phyloP scores from a whole-genome alignment of 768 basidiomycete genomes.

The Podaxis sp. region DNA sequence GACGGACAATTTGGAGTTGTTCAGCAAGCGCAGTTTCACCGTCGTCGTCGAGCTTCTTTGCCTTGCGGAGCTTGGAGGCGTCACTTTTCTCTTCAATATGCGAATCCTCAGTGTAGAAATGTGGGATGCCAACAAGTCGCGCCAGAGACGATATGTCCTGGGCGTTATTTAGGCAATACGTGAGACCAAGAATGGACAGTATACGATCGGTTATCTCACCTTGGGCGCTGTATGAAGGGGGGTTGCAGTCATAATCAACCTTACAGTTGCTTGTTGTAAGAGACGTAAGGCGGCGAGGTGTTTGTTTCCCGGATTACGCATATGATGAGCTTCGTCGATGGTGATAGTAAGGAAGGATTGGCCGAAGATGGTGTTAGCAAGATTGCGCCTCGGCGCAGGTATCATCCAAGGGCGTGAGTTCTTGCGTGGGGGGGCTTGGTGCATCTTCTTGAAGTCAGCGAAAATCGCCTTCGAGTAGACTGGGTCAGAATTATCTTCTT shows the following conservation, averaged over 20 bases:
- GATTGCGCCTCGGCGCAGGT: background rate
- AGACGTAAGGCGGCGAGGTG: conserved; percentile 19
- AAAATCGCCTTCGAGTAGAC: conserved; percentile 18
- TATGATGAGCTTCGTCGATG: conserved; percentile 26
- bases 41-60: background rate
- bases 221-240: conserved; percentile 26
- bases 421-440: background rate
- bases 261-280: conserved; percentile 11
- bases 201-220: conserved; percentile 13
- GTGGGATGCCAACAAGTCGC: background rate
- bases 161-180: background rate
- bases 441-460: conserved; percentile 9
- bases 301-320: conserved; percentile 20
- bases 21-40: background rate
- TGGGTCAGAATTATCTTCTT: background rate
- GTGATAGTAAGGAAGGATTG: conserved; percentile 19
- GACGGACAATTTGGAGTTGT: background rate
- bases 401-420: conserved; percentile 20
- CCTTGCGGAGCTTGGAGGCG: background rate
- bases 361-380: conserved; percentile 17
- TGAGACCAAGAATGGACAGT: background rate
- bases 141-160: background rate
- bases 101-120: background rate
- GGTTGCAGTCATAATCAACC: conserved; percentile 24
- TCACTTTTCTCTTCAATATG: background rate